phyloP scores from a whole-genome alignment of 2,329 filamentous ascomycete genomes.

The Helminthosporium solani region DNA sequence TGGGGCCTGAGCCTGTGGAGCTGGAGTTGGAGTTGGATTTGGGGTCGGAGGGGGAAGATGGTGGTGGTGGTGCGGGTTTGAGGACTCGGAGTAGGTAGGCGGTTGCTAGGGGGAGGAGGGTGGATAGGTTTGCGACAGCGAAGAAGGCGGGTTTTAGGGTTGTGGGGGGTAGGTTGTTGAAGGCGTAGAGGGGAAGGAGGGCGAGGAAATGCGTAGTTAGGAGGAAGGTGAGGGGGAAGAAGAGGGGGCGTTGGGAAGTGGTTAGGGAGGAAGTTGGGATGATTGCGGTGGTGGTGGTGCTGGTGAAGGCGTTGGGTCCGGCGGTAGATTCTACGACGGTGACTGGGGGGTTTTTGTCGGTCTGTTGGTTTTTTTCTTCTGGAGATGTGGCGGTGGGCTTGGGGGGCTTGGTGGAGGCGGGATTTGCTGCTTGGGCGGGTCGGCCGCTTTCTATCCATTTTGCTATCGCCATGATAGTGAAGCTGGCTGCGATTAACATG shows the following conservation, averaged over 20 bases:
- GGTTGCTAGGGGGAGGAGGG: slow-evolving; percentile 34
- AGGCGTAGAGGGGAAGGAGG: slow-evolving; percentile 78
- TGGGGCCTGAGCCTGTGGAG: slow-evolving; percentile 60
- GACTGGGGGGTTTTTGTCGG: too few species aligned
- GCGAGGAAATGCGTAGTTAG: slow-evolving; percentile 73
- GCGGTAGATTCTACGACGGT: not conserved
- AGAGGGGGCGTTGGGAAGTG: slow-evolving; percentile 63
- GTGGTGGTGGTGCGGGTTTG: not conserved
- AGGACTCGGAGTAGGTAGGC: slow-evolving; percentile 26
- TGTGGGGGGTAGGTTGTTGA: slow-evolving; percentile 69
- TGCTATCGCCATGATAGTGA: slow-evolving; percentile 90
- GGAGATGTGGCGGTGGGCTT: slow-evolving; percentile 3
- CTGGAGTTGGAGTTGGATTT: slow-evolving; percentile 67
- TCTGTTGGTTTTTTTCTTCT: slow-evolving; percentile 13
- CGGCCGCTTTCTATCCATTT: slow-evolving; percentile 88
- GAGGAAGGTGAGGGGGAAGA: slow-evolving; percentile 73
- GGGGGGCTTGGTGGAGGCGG: slow-evolving; percentile 24
- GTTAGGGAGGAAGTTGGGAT: slow-evolving; percentile 42
- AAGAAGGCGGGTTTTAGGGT: slow-evolving; percentile 28
- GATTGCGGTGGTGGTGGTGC: slow-evolving; percentile 34
- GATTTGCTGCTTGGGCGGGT: slow-evolving; percentile 20
- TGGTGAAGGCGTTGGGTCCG: slow-evolving; percentile 37
- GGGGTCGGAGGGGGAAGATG: slow-evolving; percentile 63
- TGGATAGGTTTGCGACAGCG: slow-evolving; percentile 34
- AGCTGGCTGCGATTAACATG: slow-evolving; percentile 94